Conservation (phyloP, 495 filamentous ascomycete species). For the Penicillium argentinense region DNA sequence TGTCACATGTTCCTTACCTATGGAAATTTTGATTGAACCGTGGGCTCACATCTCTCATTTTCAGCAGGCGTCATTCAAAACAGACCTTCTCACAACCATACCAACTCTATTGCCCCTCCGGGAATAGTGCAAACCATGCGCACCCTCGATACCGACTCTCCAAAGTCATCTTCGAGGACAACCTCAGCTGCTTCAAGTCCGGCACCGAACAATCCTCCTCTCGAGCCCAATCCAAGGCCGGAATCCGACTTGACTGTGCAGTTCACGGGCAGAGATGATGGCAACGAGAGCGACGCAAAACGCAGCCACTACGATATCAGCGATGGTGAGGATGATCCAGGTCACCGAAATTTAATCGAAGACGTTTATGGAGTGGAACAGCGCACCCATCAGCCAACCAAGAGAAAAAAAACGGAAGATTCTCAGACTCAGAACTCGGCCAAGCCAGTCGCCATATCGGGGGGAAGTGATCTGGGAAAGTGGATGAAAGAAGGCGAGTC, state of each 20-base stretch:
- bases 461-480: slow-evolving; percentile 59
- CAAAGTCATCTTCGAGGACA: neutral
- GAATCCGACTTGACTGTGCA: slow-evolving; percentile 25
- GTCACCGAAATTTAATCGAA: slow-evolving; percentile 55
- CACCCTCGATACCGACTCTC: slow-evolving; percentile 12
- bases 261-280: slow-evolving; percentile 28
- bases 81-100: slow-evolving; percentile 9
- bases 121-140: slow-evolving; percentile 29
- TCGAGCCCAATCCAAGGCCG: neutral
- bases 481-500: slow-evolving; percentile 59
- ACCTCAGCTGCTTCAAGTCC: slow-evolving; percentile 9
- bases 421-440: slow-evolving; percentile 34
- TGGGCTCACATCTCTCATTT: slow-evolving; percentile 25
- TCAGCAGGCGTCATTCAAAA: slow-evolving; percentile 20
- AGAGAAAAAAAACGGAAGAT: slow-evolving; percentile 60
- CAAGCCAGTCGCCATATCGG: slow-evolving; percentile 43
- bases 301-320: slow-evolving; percentile 30
- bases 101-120: slow-evolving; percentile 24
- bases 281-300: slow-evolving; percentile 28
- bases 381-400: slow-evolving; percentile 60
- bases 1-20: no score
- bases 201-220: neutral
- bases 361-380: slow-evolving; percentile 69
- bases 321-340: slow-evolving; percentile 21
- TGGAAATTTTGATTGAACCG: no score